Evolutionary conservation across 768 basidiomycete genomes (phyloP).

Genomic region (Roridomyces roridus): DNA sequence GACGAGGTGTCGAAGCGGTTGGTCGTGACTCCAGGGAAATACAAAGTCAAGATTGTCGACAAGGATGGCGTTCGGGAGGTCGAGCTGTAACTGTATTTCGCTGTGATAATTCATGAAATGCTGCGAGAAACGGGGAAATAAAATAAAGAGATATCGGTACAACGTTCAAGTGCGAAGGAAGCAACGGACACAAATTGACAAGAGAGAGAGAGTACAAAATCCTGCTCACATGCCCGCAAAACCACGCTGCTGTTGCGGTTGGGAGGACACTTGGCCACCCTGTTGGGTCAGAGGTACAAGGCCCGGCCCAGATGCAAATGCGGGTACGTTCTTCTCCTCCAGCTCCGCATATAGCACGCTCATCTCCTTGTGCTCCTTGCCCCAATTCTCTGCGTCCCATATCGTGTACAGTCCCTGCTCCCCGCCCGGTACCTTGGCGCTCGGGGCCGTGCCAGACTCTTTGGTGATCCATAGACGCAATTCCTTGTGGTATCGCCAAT

Average conservation of each 20-base stretch:
- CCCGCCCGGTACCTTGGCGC: constrained; percentile 78
- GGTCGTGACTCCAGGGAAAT: constrained; percentile 79
- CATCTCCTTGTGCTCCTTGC: constrained; percentile 80
- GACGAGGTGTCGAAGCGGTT: constrained; percentile 86
- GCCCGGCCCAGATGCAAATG: constrained; percentile 60
- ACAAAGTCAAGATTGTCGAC: constrained; percentile 92
- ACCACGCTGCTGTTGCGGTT: constrained; percentile 20
- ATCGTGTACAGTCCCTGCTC: constrained; percentile 91
- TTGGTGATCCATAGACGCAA: constrained; percentile 86
- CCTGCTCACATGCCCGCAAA: constrained; percentile 13
- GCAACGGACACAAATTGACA: constrained; percentile 1
- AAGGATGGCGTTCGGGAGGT: constrained; percentile 88
- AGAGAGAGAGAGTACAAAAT: background rate
- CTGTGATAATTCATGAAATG: too few relatives aligned
- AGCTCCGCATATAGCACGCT: constrained; percentile 76
- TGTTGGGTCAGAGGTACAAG: constrained; percentile 39
- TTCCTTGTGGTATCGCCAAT: constrained; percentile 97
- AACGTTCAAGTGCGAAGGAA: constrained; percentile 39
- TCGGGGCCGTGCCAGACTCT: constrained; percentile 78
- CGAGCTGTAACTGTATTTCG: constrained; percentile 54
- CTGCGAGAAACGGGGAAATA: constrained; percentile 2
- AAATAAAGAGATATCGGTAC: constrained; percentile 32
- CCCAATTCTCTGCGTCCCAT: constrained; percentile 86
- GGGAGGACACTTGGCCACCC: constrained; percentile 8
- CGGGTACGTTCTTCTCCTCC: constrained; percentile 74